Percentiles rank a stretch among this genome's conserved stretches.
Conservation (phyloP, 257 asterid species). For the Petunia secreta region DNA sequence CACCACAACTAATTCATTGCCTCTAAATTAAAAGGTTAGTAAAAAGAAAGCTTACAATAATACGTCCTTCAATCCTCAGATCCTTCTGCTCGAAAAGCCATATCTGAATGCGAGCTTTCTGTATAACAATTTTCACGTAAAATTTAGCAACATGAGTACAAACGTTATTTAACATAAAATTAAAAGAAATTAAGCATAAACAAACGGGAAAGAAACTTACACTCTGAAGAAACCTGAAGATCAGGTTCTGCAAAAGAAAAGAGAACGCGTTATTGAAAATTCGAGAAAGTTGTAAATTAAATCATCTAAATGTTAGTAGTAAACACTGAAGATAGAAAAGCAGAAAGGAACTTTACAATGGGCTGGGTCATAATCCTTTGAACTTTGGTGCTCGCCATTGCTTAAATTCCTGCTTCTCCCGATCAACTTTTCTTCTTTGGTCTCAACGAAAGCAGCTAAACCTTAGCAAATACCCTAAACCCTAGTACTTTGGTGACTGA, state of each 20-base stretch:
- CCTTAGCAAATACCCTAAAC: constrained; percentile 14
- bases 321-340: constrained; percentile 19
- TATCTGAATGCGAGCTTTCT: constrained; percentile 66
- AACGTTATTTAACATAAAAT: background rate
- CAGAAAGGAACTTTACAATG: constrained; percentile 15
- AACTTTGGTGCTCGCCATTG: constrained; percentile 35
- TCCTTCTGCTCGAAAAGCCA: constrained; percentile 80
- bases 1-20: no score
- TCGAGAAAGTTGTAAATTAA: background rate
- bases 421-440: background rate
- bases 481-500: background rate
- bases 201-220: background rate
- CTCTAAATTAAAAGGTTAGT: background rate
- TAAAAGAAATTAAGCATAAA: background rate
- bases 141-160: background rate
- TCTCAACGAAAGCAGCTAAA: constrained; percentile 20
- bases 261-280: background rate
- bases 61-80: constrained; percentile 64
- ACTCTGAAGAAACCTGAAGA: constrained; percentile 72
- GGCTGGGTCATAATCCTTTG: constrained; percentile 35
- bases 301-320: background rate
- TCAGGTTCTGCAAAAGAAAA: constrained; percentile 39
- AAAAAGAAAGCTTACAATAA: constrained; percentile 34
- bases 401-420: constrained; percentile 4
- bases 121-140: background rate